Evolutionary conservation across 768 basidiomycete genomes (phyloP).

Genomic region (Lentinula boryana): DNA sequence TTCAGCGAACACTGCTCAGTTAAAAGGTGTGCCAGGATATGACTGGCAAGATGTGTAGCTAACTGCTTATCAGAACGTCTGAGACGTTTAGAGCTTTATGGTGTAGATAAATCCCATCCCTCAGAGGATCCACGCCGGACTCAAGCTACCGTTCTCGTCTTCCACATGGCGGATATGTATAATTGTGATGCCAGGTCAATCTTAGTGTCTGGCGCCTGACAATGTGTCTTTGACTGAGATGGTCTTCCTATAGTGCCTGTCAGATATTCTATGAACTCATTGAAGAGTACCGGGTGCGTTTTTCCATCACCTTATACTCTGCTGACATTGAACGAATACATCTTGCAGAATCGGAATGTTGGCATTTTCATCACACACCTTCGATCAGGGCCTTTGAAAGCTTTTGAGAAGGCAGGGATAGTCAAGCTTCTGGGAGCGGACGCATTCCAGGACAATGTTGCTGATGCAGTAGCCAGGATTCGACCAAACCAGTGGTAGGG

Average conservation of each 20-base stretch:
- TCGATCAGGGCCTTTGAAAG: conserved; percentile 28
- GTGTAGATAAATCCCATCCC: conserved; percentile 73
- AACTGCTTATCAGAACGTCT: conserved; percentile 51
- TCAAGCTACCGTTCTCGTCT: conserved; percentile 73
- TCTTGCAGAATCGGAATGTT: conserved; percentile 38
- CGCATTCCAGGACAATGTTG: conserved; percentile 44
- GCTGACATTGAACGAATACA: too few relatives aligned
- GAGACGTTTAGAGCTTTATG: conserved; percentile 85
- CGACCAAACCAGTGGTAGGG: background rate
- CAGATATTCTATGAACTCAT: conserved; percentile 80
- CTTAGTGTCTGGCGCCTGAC: conserved; percentile 5
- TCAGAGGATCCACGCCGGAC: conserved; percentile 79
- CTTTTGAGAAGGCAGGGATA: conserved; percentile 47
- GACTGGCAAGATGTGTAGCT: too few relatives aligned
- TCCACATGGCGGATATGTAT: conserved; percentile 92
- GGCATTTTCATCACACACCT: conserved; percentile 49
- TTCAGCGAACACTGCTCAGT: conserved; percentile 87
- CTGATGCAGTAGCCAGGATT: conserved; percentile 35
- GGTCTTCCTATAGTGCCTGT: conserved; percentile 47
- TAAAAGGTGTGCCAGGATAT: conserved; percentile 57
- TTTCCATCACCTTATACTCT: background rate
- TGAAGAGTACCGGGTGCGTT: conserved; percentile 66
- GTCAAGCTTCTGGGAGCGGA: conserved; percentile 40
- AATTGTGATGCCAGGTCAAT: conserved; percentile 85
- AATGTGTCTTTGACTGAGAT: conserved; percentile 5